Evolutionary conservation across 768 basidiomycete genomes (phyloP).

Genomic region (Candolleomyces aberdarensis): DNA sequence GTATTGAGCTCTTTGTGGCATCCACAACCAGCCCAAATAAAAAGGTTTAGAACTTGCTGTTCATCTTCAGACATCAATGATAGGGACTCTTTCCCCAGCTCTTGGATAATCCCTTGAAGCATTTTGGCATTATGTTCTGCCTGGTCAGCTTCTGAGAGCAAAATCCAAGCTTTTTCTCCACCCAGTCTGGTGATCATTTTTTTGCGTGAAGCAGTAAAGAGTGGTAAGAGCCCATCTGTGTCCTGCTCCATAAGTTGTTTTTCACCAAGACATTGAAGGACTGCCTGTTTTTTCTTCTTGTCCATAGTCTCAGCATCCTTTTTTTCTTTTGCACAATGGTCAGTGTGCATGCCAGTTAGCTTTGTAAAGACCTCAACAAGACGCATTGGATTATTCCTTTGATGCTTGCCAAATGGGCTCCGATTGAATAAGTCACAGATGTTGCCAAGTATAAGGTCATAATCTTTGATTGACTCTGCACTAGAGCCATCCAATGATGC

Average conservation of each 20-base stretch:
- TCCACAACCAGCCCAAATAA: slow-evolving; percentile 29
- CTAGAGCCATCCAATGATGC: slow-evolving; percentile 17
- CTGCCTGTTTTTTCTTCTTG: slow-evolving; percentile 14
- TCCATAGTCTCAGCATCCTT: slow-evolving; percentile 24
- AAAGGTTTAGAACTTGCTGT: slow-evolving; percentile 16
- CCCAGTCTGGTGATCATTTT: neutral
- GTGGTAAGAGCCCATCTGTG: neutral
- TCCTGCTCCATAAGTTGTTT: neutral
- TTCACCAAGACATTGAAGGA: neutral
- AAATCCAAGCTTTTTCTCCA: neutral
- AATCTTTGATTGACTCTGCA: slow-evolving; percentile 19
- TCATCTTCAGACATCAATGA: slow-evolving; percentile 12
- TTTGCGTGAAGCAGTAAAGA: neutral
- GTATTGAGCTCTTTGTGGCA: slow-evolving; percentile 33
- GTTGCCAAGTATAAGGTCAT: slow-evolving; percentile 12
- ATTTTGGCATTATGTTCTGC: neutral
- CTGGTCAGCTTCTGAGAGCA: neutral
- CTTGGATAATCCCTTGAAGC: neutral
- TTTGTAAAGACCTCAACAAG: slow-evolving; percentile 17
- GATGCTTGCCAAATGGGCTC: neutral
- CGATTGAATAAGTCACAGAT: neutral
- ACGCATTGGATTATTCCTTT: neutral
- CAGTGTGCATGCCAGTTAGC: slow-evolving; percentile 15
- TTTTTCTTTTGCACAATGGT: slow-evolving; percentile 25
- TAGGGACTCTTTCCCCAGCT: neutral